Conservation (phyloP, 139 green algal species). For the Chlamydomonas incerta region DNA sequence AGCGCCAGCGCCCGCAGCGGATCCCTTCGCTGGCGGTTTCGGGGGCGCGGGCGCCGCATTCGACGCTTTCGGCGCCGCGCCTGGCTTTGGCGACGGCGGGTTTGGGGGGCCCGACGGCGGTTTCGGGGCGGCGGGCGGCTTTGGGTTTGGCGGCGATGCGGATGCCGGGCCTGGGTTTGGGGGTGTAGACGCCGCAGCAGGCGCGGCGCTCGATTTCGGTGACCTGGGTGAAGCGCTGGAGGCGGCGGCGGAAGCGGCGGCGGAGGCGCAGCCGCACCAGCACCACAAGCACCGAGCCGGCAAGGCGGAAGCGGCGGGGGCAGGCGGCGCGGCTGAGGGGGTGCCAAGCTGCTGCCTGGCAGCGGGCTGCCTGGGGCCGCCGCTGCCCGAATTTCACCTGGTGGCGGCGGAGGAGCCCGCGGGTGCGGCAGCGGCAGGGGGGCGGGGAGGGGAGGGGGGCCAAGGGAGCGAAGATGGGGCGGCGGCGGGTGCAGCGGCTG, state of each 20-base stretch:
- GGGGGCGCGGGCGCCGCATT: neutral
- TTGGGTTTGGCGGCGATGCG: constrained; percentile 1
- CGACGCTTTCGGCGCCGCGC: neutral
- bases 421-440: constrained; percentile 1
- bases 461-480: too few relatives aligned
- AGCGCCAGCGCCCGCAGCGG: too few relatives aligned
- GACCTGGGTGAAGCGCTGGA: constrained; percentile 66
- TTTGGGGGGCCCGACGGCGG: too few relatives aligned
- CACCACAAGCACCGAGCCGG: neutral
- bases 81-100: neutral
- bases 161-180: neutral
- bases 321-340: too few relatives aligned
- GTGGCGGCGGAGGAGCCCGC: constrained; percentile 52
- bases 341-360: neutral
- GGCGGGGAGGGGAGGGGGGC: neutral
- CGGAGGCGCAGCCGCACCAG: neutral
- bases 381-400: constrained; percentile 74
- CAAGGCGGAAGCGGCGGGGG: too few relatives aligned
- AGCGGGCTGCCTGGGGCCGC: neutral
- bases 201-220: constrained; percentile 58
- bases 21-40: constrained; percentile 13
- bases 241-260: neutral
- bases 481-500: too few relatives aligned
- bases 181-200: neutral
- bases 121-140: too few relatives aligned